Percentiles rank a stretch among this genome's conserved stretches.
phyloP scores from a whole-genome alignment of 2,329 filamentous ascomycete genomes.

The Hypoxylon rubiginosum region DNA sequence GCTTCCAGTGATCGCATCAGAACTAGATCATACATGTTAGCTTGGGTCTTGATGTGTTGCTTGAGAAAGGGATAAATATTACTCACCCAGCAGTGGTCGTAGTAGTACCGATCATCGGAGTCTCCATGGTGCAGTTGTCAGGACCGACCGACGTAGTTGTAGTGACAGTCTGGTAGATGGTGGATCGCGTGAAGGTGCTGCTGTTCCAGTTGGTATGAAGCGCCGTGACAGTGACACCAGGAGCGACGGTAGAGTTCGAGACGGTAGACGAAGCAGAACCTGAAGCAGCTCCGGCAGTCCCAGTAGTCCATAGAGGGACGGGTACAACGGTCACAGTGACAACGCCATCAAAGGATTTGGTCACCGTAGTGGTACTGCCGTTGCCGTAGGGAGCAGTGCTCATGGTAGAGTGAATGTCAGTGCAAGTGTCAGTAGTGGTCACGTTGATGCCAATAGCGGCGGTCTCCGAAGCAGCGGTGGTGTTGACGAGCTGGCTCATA shows the following conservation, averaged over 20 bases:
- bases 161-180: conserved; percentile 21
- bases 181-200: conserved; percentile 11
- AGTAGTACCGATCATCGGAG: neutral
- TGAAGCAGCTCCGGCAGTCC: conserved; percentile 16
- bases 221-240: neutral
- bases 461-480: conserved; percentile 12
- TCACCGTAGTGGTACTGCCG: conserved; percentile 4
- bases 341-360: neutral
- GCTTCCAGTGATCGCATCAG: conserved; percentile 17
- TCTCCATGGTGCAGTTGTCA: conserved; percentile 25
- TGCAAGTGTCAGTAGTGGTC: conserved; percentile 5
- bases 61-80: neutral
- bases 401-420: neutral
- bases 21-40: conserved; percentile 23
- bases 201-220: neutral
- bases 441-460: neutral
- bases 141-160: conserved; percentile 9
- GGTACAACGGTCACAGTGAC: conserved; percentile 29
- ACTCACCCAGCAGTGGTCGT: conserved; percentile 32
- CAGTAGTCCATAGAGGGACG: conserved; percentile 20
- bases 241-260: neutral
- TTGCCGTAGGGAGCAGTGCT: conserved; percentile 7
- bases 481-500: neutral
- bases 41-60: neutral
- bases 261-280: conserved; percentile 8